Evolutionary conservation across 768 basidiomycete genomes (phyloP).

Genomic region (Boletus pseudopeckii): DNA sequence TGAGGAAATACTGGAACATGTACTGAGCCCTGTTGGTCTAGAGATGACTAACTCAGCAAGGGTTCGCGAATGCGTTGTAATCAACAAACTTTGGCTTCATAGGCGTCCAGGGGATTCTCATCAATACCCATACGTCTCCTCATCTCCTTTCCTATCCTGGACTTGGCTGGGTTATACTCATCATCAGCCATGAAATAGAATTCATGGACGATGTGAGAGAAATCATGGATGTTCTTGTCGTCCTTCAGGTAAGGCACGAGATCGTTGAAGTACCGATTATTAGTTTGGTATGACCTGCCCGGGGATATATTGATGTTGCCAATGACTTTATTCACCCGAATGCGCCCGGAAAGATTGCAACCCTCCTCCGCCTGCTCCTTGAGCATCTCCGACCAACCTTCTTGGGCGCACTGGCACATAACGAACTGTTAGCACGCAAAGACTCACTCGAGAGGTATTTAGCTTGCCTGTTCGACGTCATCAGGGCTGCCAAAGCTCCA

Average conservation of each 20-base stretch:
- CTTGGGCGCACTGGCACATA: slow-evolving; percentile 70
- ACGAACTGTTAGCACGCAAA: neutral
- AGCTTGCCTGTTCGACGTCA: slow-evolving; percentile 82
- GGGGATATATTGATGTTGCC: slow-evolving; percentile 95
- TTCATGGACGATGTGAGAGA: slow-evolving; percentile 81
- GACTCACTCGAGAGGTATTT: neutral
- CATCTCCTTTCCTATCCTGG: slow-evolving; percentile 57
- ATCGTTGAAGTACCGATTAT: slow-evolving; percentile 74
- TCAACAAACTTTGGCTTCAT: slow-evolving; percentile 51
- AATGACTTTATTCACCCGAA: slow-evolving; percentile 95
- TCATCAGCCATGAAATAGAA: slow-evolving; percentile 80
- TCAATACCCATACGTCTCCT: slow-evolving; percentile 69
- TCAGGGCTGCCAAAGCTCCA: slow-evolving; percentile 96
- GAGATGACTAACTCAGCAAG: neutral
- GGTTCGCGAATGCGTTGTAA: neutral
- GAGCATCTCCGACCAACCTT: slow-evolving; percentile 94
- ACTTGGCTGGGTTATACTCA: slow-evolving; percentile 71
- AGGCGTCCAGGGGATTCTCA: slow-evolving; percentile 73
- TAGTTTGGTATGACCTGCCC: slow-evolving; percentile 91
- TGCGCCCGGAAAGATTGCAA: slow-evolving; percentile 87
- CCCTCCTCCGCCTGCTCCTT: slow-evolving; percentile 91
- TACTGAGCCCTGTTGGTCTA: slow-evolving; percentile 79
- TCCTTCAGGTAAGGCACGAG: slow-evolving; percentile 93
- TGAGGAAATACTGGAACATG: slow-evolving; percentile 99
- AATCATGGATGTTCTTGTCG: slow-evolving; percentile 87